Evolutionary conservation across 805 yeast species (phyloP), one percentile per base, ranked within the genome.

Genomic region (Suhomyces faveliae): DNA sequence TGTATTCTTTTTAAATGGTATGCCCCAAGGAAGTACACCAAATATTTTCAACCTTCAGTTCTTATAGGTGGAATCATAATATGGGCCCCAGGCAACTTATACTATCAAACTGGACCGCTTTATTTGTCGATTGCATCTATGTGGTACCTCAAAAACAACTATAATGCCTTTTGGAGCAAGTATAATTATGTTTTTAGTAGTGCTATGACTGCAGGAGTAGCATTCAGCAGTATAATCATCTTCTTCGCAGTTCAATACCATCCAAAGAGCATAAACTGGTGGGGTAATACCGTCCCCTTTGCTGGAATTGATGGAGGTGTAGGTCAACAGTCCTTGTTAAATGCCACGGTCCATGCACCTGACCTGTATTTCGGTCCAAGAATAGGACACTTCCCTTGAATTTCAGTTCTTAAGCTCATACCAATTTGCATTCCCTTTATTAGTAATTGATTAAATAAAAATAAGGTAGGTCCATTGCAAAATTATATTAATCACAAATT

Each of bases 331-430:
- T 15, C 43, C 15, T 24, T 35, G 29, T 43, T 35, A 24, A 25
- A 30, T 30, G 41, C 50, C 13, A 61, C 58, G 2, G 51, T 63
- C 6, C 47, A 27, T 7, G 65, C 66, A 10, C 64, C 67, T 3
- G 67, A 58, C 35, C 74, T 74, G 1, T 69, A 68, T 52, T 68
- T 71, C 49, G 74, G 74, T 4, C 65, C 63, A 11, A 56, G 68
- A 51, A 42, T 44, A 5, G 69, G 68, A 5, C 47, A 56, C 44
- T 61, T 15, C 15, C 40, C 40, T 12, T 37, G 13, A 37, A 2
- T 9, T 29, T 15, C n/a, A 30, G 13, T 15, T 30, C 17, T 2
- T 9, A 10, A 9, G 21, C 12, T 15, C 17, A 6, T 20, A 17
- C 3, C n/a, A 15, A 15, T 17, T 4, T 9, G 7, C 37, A 17